These are phyloP conservation scores for Cryphonectria carpinicola DNA, from an alignment of 2,329 filamentous ascomycete species.

Conservation along the genomic window DNA sequence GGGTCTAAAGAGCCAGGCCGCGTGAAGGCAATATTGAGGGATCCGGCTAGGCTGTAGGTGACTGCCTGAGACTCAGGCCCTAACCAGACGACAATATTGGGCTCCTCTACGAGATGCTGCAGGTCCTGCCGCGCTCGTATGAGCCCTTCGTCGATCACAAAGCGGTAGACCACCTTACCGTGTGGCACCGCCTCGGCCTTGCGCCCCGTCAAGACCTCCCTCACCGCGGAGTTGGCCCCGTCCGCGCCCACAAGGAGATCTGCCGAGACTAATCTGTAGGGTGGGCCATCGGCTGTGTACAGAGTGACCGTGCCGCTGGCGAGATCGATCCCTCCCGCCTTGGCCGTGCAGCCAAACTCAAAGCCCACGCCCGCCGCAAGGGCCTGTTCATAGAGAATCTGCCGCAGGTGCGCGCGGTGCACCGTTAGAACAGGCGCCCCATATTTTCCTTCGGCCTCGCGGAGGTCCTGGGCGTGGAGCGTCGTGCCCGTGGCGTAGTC, in stretches of 20 bases:
- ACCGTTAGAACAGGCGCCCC: constrained; percentile 31
- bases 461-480: constrained; percentile 31
- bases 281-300: constrained; percentile 28
- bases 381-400: constrained; percentile 32
- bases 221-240: constrained; percentile 34
- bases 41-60: constrained; percentile 31
- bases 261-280: constrained; percentile 24
- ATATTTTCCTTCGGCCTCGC: constrained; percentile 24
- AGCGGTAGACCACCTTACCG: constrained; percentile 32
- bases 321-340: constrained; percentile 26
- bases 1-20: constrained; percentile 32
- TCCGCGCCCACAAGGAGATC: constrained; percentile 35
- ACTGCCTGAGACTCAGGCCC: constrained; percentile 32
- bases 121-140: constrained; percentile 29
- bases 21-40: constrained; percentile 32
- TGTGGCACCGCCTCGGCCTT: constrained; percentile 30
- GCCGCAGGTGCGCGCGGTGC: constrained; percentile 32
- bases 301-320: constrained; percentile 8
- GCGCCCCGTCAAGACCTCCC: constrained; percentile 27
- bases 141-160: constrained; percentile 30
- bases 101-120: constrained; percentile 28
- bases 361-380: constrained; percentile 29
- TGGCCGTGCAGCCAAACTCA: constrained; percentile 29
- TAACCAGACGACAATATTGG: constrained; percentile 32
- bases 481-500: constrained; percentile 30